Percentiles rank a stretch among this genome's conserved stretches.
These are phyloP conservation scores for Bonia amplexicaulis DNA, from an alignment of 176 grass and related monocot species.

Conservation along the genomic window DNA sequence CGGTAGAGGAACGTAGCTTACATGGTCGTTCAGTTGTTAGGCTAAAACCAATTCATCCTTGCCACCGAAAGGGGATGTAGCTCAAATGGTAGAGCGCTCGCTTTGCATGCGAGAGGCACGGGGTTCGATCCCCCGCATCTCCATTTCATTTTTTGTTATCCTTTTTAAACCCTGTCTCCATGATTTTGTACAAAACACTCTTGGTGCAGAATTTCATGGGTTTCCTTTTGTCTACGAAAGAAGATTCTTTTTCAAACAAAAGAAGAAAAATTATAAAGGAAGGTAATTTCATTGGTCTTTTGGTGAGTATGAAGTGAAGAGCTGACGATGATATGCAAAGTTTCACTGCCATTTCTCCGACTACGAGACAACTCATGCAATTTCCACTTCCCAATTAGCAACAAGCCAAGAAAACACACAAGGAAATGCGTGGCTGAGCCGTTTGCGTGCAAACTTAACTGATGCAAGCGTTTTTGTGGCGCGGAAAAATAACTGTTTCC, in stretches of 20 bases:
- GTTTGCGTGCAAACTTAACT: neutral
- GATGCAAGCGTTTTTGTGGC: neutral
- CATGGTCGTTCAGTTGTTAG: too few relatives aligned
- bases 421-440: neutral
- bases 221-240: too few relatives aligned
- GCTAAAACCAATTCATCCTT: too few relatives aligned
- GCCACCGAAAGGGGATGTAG: constrained; percentile 36
- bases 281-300: too few relatives aligned
- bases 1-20: too few relatives aligned
- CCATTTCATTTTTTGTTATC: neutral
- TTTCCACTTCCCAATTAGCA: neutral
- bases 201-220: too few relatives aligned
- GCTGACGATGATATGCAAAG: neutral
- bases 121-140: constrained; percentile 96
- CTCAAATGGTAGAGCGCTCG: constrained; percentile 99
- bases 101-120: constrained; percentile 98
- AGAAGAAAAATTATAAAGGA: too few relatives aligned
- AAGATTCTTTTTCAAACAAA: too few relatives aligned
- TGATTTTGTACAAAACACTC: too few relatives aligned
- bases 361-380: neutral
- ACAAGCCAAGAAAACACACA: neutral
- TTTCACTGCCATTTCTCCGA: neutral
- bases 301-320: too few relatives aligned
- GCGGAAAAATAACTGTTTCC: neutral
- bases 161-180: too few relatives aligned